Evolutionary conservation across 495 filamentous ascomycete genomes (phyloP), one percentile per base, ranked within the genome.

Genomic region (Aspergillus leporis): DNA sequence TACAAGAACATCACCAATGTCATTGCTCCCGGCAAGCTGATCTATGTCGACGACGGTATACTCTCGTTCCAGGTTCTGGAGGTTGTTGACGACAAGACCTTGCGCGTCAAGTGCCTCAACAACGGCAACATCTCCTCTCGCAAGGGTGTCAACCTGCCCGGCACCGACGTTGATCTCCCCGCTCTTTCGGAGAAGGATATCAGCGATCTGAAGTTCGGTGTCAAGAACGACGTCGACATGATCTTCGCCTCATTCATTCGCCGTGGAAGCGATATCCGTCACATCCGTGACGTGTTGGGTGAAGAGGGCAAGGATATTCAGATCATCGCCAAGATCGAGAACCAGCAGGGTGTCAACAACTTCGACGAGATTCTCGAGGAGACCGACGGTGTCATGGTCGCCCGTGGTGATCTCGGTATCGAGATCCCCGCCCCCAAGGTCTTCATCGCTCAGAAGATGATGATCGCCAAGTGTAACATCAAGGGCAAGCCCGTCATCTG

Each of bases 1-100:
- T 98, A 98, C 80, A 93, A 93, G 87, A 98, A 98, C 83, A 97
- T 98, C 82, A 97, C 94, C 78, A 96, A 93, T 78, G 93, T 98
- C 68, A 98, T 98, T 73, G 73, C 87, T 63, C 77, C 83, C n/a
- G 95, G 95, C 67, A 92, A 93, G 67, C 88, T 89, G 73, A 96
- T 98, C 83, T 98, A 95, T 78, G 95, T 98, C 62, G 94, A 98
- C 68, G 94, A 98, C 66, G 94, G 94, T 69, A 92, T 98, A 54
- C 87, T 98, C 56, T 93, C 93, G 4, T 97, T 98, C 67, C 88
- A 96, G 68, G 94, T 98, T 38, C 63, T 97, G 55, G 84, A 93
- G 67, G 82, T 98, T 65, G 83, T 90, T 57, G 90, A 98, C 63
- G 89, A 91, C 22, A 85, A 96, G 84, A 98, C 87, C 63, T 77